Base-by-base conservation (phyloP, 768 basidiomycete genomes). In the Pulveroboletus frians region DNA sequence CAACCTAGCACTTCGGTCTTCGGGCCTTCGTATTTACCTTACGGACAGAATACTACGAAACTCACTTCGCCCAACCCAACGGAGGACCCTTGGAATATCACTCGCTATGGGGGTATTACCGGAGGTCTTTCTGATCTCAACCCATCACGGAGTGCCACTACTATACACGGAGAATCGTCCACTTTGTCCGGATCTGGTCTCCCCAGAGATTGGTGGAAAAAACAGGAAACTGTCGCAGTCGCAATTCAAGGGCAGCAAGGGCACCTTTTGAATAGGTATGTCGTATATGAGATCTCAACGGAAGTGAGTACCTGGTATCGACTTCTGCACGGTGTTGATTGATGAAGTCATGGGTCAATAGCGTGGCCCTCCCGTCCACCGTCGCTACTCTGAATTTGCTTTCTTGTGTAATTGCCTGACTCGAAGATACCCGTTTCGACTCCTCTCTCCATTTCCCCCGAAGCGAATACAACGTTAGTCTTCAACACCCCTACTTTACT, bases 371-470 rank as follows among this genome's bases (percentile, higher is more conserved):
- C 73, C 89, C 13, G 88, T 97, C 18, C 75, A 82, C 26, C 75
- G 95, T 46, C 79, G 96, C 49, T 99, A 97, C 66, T 92, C 89
- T 7, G 96, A 99, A 65, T 99, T 98, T 65, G 78, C 78, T 9
- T 93, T 87, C 67, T 73, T 98, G 23, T 88, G 90, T 81, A 93
- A 97, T 54, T 85, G 83, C 54, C 74, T 99, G 38, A 67, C 80
- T 44, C 81, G 84, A 55, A 80, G 93, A 46, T 97, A 97, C 71
- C 94, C 96, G 1, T 98, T 97, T 78, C 83, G 96, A 40, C 72
- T 98, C 21, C 78, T 97, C 55, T 84, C 90, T 15, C 71, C 80
- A 3, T 70, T 98, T 27, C 96, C 96, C 14, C 96, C 96, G 0
- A 98, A 98, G 68, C 80, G 92, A 39, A 76, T 98, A 53, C 89